Base-by-base conservation (phyloP, 2,329 filamentous ascomycete genomes). In the Colletotrichum sp. region DNA sequence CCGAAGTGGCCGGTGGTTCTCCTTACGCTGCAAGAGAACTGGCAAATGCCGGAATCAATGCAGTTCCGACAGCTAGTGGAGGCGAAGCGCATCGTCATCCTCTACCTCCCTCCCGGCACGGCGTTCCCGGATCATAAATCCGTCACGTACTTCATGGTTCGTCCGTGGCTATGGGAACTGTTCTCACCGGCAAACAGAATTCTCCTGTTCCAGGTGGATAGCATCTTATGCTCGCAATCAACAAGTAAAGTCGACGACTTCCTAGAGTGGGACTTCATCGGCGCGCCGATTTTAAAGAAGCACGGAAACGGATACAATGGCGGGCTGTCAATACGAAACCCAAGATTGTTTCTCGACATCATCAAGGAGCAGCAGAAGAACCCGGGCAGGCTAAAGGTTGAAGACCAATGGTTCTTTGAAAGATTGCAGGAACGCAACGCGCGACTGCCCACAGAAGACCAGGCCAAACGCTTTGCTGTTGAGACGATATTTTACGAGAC, bases 1-100 rank as follows among this genome's bases (percentile, higher is more conserved):
- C 85, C 86, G 12, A 77, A 78, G 12, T 88, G 87, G 87, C 86
- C 86, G 6, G 83, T 89, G 52, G 81, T 88, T 26, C 83, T 88
- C 57, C 87, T 85, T 77, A 88, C 87, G 0, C 81, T 83, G 3
- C 77, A 81, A n/a, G 79, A 80, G 69, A 81, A 76, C 9, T 80
- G 79, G 69, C 49, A 78, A 4, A 65, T 78, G 24, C 78, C 55
- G 4, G 26, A n/a, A 2, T 74, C 72, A 5, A 16, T 26, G 81
- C 84, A 2, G 13, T 83, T 87, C 69, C 79, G 80, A 13, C 85
- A 85, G 8, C 83, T 85, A n/a, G 74, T 87, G 8, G 78, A 79
- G 21, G 70, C 79, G 6, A 80, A 81, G 16, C 76, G 79, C 18
- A 80, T 88, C 74, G 80, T 85, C 72, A 81, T 88, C 63, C 83